Percentiles rank a stretch among this genome's conserved stretches.
Conservation (phyloP, 345 rosid genomes). For the Turritis glabra region DNA sequence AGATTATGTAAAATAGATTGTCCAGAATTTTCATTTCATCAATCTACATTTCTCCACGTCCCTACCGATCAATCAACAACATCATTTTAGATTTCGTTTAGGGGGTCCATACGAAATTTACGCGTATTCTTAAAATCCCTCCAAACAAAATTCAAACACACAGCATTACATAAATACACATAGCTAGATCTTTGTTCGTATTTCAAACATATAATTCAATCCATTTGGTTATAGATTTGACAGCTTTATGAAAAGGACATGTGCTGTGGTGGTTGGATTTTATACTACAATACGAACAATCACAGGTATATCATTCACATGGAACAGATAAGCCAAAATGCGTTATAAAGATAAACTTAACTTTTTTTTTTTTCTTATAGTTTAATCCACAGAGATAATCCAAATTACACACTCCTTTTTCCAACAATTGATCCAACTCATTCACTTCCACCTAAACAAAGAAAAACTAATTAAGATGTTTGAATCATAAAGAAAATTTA, state of each 20-base stretch:
- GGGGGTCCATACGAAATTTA: conserved; percentile 19
- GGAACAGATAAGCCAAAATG: conserved; percentile 32
- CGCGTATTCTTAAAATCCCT: conserved; percentile 6
- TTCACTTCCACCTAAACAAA: not conserved
- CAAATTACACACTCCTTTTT: not conserved
- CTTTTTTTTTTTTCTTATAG: no score
- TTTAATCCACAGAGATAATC: conserved; percentile 19
- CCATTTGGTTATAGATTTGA: conserved; percentile 19
- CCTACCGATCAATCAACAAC: conserved; percentile 19
- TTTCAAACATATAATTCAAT: not conserved
- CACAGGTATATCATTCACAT: conserved; percentile 28
- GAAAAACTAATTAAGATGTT: not conserved
- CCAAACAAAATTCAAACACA: conserved; percentile 5
- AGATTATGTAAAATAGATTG: not conserved
- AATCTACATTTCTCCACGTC: conserved; percentile 2
- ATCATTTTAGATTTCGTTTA: conserved; percentile 12
- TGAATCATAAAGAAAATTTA: not conserved
- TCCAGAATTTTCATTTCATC: conserved; percentile 16
- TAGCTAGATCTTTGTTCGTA: not conserved
- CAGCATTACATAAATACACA: not conserved
- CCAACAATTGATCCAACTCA: conserved; percentile 3
- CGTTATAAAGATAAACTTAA: no score
- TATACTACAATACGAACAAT: conserved; percentile 19
- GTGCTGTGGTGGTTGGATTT: conserved; percentile 33
- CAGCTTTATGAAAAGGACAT: conserved; percentile 25